phyloP scores from a whole-genome alignment of 371 early-diverging fungal genomes.

The Apophysomyces ossiformis region DNA sequence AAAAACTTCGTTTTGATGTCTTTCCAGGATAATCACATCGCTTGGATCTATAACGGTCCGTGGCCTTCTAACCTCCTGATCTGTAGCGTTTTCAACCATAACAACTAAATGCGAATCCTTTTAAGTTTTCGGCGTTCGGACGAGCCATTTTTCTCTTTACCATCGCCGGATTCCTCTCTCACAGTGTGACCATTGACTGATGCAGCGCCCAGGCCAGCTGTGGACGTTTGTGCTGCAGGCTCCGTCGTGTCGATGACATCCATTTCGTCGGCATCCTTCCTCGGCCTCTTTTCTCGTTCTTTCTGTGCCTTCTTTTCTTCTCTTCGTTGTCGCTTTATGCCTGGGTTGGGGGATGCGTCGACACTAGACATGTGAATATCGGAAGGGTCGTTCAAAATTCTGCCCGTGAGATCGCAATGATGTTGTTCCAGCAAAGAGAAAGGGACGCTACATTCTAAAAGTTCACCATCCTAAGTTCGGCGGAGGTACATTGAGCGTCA shows the following conservation, averaged over 20 bases:
- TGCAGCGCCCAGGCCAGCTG: slow-evolving; percentile 14
- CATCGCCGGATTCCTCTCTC: slow-evolving; percentile 25
- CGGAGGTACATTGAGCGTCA: not conserved
- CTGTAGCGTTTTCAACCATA: slow-evolving; percentile 1
- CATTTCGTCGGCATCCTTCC: slow-evolving; percentile 28
- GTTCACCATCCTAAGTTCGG: slow-evolving; percentile 70
- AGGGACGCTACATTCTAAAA: slow-evolving; percentile 75
- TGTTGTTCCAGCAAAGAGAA: slow-evolving; percentile 78
- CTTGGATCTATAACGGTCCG: slow-evolving; percentile 30
- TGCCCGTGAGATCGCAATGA: slow-evolving; percentile 59
- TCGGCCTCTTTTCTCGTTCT: slow-evolving; percentile 54
- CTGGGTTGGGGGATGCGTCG: slow-evolving; percentile 24
- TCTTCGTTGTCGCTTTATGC: slow-evolving; percentile 57
- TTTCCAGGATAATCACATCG: slow-evolving; percentile 53
- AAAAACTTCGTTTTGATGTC: slow-evolving; percentile 78
- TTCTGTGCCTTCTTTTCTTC: slow-evolving; percentile 54
- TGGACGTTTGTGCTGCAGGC: slow-evolving; percentile 8
- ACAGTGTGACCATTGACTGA: slow-evolving; percentile 20
- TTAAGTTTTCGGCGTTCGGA: not conserved
- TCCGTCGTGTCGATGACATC: slow-evolving; percentile 9
- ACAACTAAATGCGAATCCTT: slow-evolving; percentile 2
- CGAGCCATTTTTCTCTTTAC: slow-evolving; percentile 9
- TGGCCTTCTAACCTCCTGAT: slow-evolving; percentile 15
- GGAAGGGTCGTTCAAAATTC: slow-evolving; percentile 26
- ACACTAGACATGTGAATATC: slow-evolving; percentile 18